Conservation (phyloP, 2,329 filamentous ascomycete genomes). For the Lecanicillium sp. region DNA sequence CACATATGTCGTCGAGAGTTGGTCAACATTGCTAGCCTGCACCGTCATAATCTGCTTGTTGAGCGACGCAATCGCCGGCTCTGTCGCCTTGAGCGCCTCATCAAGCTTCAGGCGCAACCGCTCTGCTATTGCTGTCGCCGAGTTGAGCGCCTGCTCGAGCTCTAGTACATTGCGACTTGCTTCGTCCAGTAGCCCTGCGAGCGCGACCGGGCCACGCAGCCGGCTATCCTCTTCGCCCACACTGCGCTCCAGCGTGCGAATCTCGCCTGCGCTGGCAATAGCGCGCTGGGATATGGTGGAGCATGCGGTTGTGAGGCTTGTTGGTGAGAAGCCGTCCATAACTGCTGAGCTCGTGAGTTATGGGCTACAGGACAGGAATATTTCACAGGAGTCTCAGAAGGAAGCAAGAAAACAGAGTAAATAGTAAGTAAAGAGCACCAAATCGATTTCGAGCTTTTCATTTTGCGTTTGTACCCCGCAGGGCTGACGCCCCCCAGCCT, state of each 20-base stretch:
- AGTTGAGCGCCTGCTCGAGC: neutral
- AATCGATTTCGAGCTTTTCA: no score
- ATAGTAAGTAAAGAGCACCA: no score
- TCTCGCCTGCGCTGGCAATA: slow-evolving; percentile 2
- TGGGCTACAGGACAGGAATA: no score
- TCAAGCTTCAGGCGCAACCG: slow-evolving; percentile 1
- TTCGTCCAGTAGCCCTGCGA: slow-evolving; percentile 3
- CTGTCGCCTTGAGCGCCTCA: neutral
- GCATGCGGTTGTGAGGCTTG: neutral
- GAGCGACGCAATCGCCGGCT: slow-evolving; percentile 1
- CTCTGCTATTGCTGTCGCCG: neutral
- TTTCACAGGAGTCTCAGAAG: no score
- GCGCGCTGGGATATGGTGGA: slow-evolving; percentile 2
- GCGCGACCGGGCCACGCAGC: slow-evolving; percentile 1
- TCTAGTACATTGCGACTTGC: neutral
- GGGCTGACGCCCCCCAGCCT: no score
- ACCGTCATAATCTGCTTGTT: slow-evolving; percentile 1
- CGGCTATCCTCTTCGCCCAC: neutral
- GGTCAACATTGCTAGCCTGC: neutral
- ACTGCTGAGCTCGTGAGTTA: no score
- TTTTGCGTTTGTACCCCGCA: no score
- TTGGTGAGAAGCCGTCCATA: slow-evolving; percentile 4
- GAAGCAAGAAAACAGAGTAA: no score
- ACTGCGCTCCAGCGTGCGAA: neutral
- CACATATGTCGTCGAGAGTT: slow-evolving; percentile 1